Base-by-base conservation (phyloP, 768 basidiomycete species). In the Tricholoma bakamatsutake region DNA sequence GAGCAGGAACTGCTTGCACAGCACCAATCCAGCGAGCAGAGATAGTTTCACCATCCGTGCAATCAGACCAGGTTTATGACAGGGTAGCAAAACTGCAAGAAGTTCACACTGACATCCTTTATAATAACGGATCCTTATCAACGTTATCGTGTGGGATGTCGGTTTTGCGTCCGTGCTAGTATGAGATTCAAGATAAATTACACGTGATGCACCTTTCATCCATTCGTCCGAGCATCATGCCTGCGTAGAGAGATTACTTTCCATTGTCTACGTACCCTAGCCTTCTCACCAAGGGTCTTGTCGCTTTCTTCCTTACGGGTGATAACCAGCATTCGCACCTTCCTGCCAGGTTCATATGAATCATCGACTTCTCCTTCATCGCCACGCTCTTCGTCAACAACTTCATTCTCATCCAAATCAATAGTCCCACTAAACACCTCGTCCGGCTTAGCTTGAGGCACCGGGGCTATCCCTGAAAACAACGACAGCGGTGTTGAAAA, bases 341-440 rank as follows among this genome's bases (percentile, higher is more conserved):
- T 71, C 60, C 90, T 75, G 12, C 74, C 70, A 39, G 66, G 64
- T 43, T 87, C 85, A 4, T 72, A 73, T 12, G 87, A 84, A 64
- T 93, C 85, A 63, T 93, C 90, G 12, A 84, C 80, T 66, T 90
- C 89, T 2, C 80, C 84, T 55, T 90, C 90, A 67, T 88, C 88
- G 5, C 82, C 83, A 21, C 85, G 77, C 51, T 93, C 90, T 60
- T 85, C 83, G 57, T 93, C 90, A 52, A 90, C 65, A 15, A 91
- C 77, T 60, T 93, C 90, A 55, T 90, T 82, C 63, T 92, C 90
- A 43, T 76, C 71, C 58, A 93, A 64, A 61, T 93, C 90, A 54
- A 90, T 85, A 57, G 80, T 78, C 33, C 79, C 80, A 56, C 76
- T 73, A 62, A 83, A 84, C 30, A 90, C 84, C 33, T 85, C 80